Conservation (phyloP, 805 yeast genomes). For the Metschnikowia dekortorum region DNA sequence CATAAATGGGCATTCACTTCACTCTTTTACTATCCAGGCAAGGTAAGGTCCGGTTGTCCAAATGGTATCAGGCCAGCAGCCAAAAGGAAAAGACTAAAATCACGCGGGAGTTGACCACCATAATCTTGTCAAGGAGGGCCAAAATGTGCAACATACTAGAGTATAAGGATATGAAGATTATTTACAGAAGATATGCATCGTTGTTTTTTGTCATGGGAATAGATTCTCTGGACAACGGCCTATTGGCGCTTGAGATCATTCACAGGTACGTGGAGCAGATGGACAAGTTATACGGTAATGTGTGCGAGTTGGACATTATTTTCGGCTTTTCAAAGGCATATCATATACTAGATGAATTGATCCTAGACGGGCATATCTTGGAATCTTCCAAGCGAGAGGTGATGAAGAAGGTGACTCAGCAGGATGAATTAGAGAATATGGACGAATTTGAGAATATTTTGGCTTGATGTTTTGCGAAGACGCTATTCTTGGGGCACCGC, state of each 20-base stretch:
- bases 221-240: slow-evolving; percentile 79
- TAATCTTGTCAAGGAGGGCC: slow-evolving; percentile 78
- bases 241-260: slow-evolving; percentile 76
- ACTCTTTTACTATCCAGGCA: slow-evolving; percentile 83
- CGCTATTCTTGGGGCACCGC: not conserved
- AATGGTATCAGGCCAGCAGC: slow-evolving; percentile 86
- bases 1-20: slow-evolving; percentile 69
- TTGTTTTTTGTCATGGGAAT: slow-evolving; percentile 86
- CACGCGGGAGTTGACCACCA: slow-evolving; percentile 78
- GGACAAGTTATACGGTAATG: slow-evolving; percentile 95
- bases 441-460: slow-evolving; percentile 52
- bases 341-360: slow-evolving; percentile 82
- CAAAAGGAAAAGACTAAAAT: slow-evolving; percentile 83
- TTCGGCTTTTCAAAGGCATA: slow-evolving; percentile 95
- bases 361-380: slow-evolving; percentile 82
- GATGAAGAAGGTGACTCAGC: slow-evolving; percentile 68
- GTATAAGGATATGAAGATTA: slow-evolving; percentile 76
- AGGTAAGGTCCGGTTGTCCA: slow-evolving; percentile 88
- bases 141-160: slow-evolving; percentile 95
- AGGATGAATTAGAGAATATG: slow-evolving; percentile 80
- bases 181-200: slow-evolving; percentile 91
- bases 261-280: slow-evolving; percentile 94
- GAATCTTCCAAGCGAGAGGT: slow-evolving; percentile 82
- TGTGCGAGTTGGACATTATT: slow-evolving; percentile 93
- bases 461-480: slow-evolving; percentile 18